Conservation (phyloP, 164 flowering plant genomes). For the Chimonanthus salicifolius region DNA sequence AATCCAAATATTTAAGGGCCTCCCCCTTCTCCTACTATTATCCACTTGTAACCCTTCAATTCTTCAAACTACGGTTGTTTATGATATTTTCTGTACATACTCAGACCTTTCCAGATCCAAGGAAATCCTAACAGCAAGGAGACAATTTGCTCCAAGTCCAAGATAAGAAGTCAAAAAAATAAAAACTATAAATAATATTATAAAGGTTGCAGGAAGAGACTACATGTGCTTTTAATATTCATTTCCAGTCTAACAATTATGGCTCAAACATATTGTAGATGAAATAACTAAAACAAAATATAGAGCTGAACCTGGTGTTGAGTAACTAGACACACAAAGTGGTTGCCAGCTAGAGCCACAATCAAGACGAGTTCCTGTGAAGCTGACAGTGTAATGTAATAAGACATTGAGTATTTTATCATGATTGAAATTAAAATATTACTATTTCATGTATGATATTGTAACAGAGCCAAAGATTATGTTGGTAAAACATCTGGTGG, state of each 20-base stretch:
- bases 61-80: too few relatives aligned
- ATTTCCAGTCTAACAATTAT: neutral
- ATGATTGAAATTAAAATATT: too few relatives aligned
- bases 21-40: too few relatives aligned
- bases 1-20: too few relatives aligned
- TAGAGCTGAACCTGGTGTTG: conserved; percentile 36
- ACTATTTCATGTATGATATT: neutral
- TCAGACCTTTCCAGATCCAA: too few relatives aligned
- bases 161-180: too few relatives aligned
- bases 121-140: too few relatives aligned
- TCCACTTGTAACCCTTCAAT: too few relatives aligned
- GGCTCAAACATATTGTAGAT: neutral
- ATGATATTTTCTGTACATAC: too few relatives aligned
- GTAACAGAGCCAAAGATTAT: neutral
- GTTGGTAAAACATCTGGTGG: neutral
- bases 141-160: too few relatives aligned
- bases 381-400: conserved; percentile 36
- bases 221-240: neutral
- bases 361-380: conserved; percentile 58
- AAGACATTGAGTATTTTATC: neutral
- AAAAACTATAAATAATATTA: too few relatives aligned
- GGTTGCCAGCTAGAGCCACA: conserved; percentile 57
- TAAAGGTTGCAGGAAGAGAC: too few relatives aligned
- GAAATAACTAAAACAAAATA: neutral
- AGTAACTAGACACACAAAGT: conserved; percentile 56